Evolutionary conservation across 495 filamentous ascomycete species (phyloP).

Genomic region (Xylaria castorea): DNA sequence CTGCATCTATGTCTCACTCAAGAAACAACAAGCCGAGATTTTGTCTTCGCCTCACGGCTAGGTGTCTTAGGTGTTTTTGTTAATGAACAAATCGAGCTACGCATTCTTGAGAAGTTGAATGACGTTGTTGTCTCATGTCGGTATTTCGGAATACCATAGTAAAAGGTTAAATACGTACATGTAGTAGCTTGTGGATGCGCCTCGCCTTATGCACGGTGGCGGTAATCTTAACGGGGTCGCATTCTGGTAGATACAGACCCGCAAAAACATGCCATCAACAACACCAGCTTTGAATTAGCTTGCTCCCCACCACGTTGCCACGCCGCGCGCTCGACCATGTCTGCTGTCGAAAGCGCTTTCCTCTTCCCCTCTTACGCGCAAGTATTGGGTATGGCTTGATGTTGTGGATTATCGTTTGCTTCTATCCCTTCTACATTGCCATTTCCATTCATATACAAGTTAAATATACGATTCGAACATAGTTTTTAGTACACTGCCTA

Average conservation of each 20-base stretch:
- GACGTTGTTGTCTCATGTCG: not conserved
- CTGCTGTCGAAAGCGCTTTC: not conserved
- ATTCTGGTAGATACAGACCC: constrained; percentile 4
- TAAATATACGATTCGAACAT: not conserved
- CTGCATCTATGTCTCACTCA: not conserved
- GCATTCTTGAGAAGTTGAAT: not conserved
- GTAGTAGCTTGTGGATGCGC: not conserved
- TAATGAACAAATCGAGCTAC: not conserved
- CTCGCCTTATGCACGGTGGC: constrained; percentile 1
- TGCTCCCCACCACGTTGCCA: constrained; percentile 22
- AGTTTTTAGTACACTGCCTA: too few relatives aligned
- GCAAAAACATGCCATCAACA: constrained; percentile 12
- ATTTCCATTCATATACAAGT: not conserved
- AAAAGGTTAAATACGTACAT: not conserved
- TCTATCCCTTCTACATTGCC: not conserved
- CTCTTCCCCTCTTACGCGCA: constrained; percentile 4
- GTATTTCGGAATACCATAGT: not conserved
- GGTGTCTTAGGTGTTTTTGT: not conserved
- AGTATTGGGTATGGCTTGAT: not conserved
- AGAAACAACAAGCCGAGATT: not conserved
- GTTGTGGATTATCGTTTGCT: not conserved
- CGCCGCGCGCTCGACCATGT: not conserved
- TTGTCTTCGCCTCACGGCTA: not conserved
- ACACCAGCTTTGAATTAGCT: not conserved
- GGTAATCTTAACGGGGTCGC: constrained; percentile 10